Evolutionary conservation across 2,329 filamentous ascomycete genomes (phyloP), one percentile per base, ranked within the genome.

Genomic region (Penicillium sp.): DNA sequence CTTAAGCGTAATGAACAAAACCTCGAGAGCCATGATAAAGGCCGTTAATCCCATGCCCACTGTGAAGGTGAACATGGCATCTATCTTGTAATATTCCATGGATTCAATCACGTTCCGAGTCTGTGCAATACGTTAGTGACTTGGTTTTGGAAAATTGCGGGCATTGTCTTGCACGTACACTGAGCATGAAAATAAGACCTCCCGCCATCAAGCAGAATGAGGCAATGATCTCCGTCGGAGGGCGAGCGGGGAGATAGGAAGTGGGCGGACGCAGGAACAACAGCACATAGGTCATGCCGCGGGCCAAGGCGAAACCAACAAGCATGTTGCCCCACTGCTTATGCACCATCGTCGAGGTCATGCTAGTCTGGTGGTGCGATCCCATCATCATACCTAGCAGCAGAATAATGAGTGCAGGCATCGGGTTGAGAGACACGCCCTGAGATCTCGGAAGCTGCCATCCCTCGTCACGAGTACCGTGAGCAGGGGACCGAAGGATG

Each of bases 371-470:
- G 58, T 93, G 91, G 75, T 98, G 93, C 26, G 90, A 92, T 69
- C 89, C 89, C 93, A 98, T 98, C 90, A 96, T 95, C 72, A 93
- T 85, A 33, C 95, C 95, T 1, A 97, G 81, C 1, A 97, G 80
- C 57, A 97, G 80, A 64, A 98, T 93, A 49, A 96, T 85, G 4
- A 98, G 81, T 1, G 88, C 91, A 0, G 93, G 95, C 65, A 98
- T 85, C 0, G 93, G 93, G 73, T 98, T 97, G 71, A 95, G 81
- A 1, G 93, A 91, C 63, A 92, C 85, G 13, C 80, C 77, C 72
- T 96, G 93, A 9, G 86, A 85, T 54, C 80, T 82, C 0, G 91
- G 92, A 19, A 82, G 72, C 51, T 81, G 76, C 72, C 85, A 85
- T 19, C 77, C 69, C 66, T 83, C 77, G 60, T 83, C 78, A 14